phyloP scores from a whole-genome alignment of 2,329 filamentous ascomycete species.

The Daldinia sp. region DNA sequence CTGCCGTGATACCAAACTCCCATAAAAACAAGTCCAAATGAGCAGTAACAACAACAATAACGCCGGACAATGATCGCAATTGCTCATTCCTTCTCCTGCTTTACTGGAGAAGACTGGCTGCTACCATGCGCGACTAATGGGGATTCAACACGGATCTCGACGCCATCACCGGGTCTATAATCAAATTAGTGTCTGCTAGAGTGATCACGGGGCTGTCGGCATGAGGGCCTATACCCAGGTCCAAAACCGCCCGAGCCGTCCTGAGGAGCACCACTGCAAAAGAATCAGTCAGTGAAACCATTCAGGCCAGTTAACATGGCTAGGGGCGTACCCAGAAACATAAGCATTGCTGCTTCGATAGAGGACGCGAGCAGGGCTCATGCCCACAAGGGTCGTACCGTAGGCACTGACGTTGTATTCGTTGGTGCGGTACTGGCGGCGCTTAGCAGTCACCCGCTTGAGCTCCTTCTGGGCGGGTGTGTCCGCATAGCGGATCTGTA shows the following conservation, averaged over 20 bases:
- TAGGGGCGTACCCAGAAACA: slow-evolving; percentile 34
- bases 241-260: slow-evolving; percentile 13
- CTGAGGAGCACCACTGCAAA: slow-evolving; percentile 17
- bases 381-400: slow-evolving; percentile 67
- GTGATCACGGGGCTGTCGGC: background rate
- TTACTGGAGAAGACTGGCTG: slow-evolving; percentile 59
- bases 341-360: slow-evolving; percentile 51
- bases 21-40: background rate
- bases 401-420: slow-evolving; percentile 86
- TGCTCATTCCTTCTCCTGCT: slow-evolving; percentile 52
- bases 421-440: slow-evolving; percentile 93
- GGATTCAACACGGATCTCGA: slow-evolving; percentile 63
- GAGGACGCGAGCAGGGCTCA: slow-evolving; percentile 57
- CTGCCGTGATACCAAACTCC: slow-evolving; percentile 24
- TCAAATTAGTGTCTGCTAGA: slow-evolving; percentile 1
- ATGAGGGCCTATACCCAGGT: slow-evolving; percentile 29
- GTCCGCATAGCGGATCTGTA: slow-evolving; percentile 96
- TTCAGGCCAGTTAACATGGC: slow-evolving; percentile 7
- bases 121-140: slow-evolving; percentile 54
- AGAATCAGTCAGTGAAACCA: slow-evolving; percentile 11
- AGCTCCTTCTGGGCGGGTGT: slow-evolving; percentile 96
- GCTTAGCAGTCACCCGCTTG: slow-evolving; percentile 94
- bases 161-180: slow-evolving; percentile 56
- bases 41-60: background rate
- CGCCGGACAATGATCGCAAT: background rate